These are phyloP conservation scores for Sanguinoderma infundibulare DNA, from an alignment of 1,284 basidiomycete species.

Conservation along the genomic window DNA sequence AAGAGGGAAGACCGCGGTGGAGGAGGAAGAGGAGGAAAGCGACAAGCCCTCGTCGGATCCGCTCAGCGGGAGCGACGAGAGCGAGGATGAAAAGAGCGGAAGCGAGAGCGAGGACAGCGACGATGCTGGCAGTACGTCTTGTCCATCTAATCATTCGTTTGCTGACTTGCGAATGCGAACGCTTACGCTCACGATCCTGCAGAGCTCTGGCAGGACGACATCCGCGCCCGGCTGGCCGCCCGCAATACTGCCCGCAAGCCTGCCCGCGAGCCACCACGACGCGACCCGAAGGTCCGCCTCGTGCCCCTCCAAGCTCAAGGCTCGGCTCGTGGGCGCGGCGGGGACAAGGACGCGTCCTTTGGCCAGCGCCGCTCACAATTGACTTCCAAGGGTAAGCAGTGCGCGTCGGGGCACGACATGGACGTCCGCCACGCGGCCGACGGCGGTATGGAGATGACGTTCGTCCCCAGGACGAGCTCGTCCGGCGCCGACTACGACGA, in stretches of 20 bases:
- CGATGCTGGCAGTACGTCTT: slow-evolving; percentile 55
- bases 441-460: slow-evolving; percentile 70
- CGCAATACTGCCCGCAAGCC: slow-evolving; percentile 22
- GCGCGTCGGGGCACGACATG: slow-evolving; percentile 10
- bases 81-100: slow-evolving; percentile 40
- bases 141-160: slow-evolving; percentile 29
- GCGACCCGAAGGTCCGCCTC: slow-evolving; percentile 56
- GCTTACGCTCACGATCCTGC: neutral
- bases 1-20: slow-evolving; percentile 77
- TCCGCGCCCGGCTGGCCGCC: slow-evolving; percentile 31
- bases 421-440: slow-evolving; percentile 39
- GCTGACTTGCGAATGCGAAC: neutral
- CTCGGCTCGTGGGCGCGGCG: slow-evolving; percentile 35
- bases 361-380: slow-evolving; percentile 61
- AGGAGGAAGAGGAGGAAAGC: slow-evolving; percentile 89
- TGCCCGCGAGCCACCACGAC: slow-evolving; percentile 25
- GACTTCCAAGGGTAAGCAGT: slow-evolving; percentile 21
- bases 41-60: slow-evolving; percentile 79
- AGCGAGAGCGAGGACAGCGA: slow-evolving; percentile 52
- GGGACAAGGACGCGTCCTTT: slow-evolving; percentile 63
- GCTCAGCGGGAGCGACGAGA: slow-evolving; percentile 47
- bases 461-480: slow-evolving; percentile 53
- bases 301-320: slow-evolving; percentile 62
- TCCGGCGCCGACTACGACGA: slow-evolving; percentile 41
- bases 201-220: slow-evolving; percentile 36